Evolutionary conservation across 2,329 filamentous ascomycete species (phyloP), one percentile per base, ranked within the genome.

Genomic region (Acephala macrosclerotiorum): DNA sequence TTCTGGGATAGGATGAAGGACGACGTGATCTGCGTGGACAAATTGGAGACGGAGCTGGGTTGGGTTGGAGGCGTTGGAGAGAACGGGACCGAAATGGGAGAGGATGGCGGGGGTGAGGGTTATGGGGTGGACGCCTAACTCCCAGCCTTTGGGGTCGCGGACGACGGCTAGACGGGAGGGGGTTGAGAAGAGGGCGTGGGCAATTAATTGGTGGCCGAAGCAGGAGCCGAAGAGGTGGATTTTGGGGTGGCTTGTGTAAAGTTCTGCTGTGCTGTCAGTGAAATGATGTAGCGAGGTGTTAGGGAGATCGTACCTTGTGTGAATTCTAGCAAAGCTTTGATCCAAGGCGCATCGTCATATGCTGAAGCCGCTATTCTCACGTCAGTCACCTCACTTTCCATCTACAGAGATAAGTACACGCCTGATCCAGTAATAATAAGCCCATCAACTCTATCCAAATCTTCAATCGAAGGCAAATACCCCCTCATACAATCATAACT

Each of bases 221-320:
- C 80, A 82, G 29, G 77, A 79, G 0, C 80, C 80, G 60, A 81
- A 81, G 5, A 82, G 76, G 61, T 77, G 79, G 53, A 82, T 66
- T 0, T 62, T 64, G 0, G 73, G 64, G 62, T 71, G 63, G 1
- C 68, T 63, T 1, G 59, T 60, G 60, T 80, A 82, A 0, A 77
- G 60, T 6, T 73, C 66, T 47, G 26, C 1, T 29, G 35, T 49
- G 2, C 18, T 36, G 33, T 68, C 38, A 64, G 45, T 53, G 14
- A 11, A 20, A 5, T 29, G 14, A 58, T n/a, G 14, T 12, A 14
- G n/a, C 9, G 7, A 22, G 9, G 14, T 2, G 25, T 1, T 25
- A 26, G 45, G 36, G n/a, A 26, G 20, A 1, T 25, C n/a, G n/a
- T 38, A 59, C 60, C 35, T 29, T 22, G n/a, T 36, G 58, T 42